A percentile compares a stretch with the other conserved stretches of the same genome.
phyloP scores from a whole-genome alignment of 176 grass and related monocot species.

The Carex pumila region DNA sequence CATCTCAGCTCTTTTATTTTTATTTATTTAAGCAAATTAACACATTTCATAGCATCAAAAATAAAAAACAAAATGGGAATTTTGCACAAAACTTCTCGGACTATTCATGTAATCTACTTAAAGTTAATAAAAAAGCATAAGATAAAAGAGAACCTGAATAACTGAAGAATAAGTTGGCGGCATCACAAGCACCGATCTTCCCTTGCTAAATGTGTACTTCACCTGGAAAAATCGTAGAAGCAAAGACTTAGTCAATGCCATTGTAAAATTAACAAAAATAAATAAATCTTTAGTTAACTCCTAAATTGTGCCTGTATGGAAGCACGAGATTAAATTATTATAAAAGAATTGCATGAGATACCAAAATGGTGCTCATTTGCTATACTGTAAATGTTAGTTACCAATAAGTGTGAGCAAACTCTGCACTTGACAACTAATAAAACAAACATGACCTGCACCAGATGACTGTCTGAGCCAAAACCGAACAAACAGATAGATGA shows the following conservation, averaged over 20 bases:
- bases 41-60: background rate
- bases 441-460: background rate
- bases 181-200: conserved; percentile 53
- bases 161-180: conserved; percentile 73
- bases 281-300: background rate
- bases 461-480: background rate
- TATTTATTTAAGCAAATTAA: background rate
- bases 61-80: background rate
- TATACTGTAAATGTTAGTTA: background rate
- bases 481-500: background rate
- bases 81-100: background rate
- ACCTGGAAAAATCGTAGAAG: conserved; percentile 23
- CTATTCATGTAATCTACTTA: background rate
- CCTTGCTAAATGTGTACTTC: conserved; percentile 82
- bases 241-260: background rate
- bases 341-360: background rate
- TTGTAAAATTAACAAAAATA: background rate
- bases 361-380: background rate
- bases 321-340: background rate
- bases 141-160: conserved; percentile 46
- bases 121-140: background rate
- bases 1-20: background rate
- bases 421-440: too few species aligned
- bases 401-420: background rate
- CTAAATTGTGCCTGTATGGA: background rate